Evolutionary conservation across 2,329 filamentous ascomycete genomes (phyloP), one percentile per base, ranked within the genome.

Genomic region (Colletotrichum sp.): DNA sequence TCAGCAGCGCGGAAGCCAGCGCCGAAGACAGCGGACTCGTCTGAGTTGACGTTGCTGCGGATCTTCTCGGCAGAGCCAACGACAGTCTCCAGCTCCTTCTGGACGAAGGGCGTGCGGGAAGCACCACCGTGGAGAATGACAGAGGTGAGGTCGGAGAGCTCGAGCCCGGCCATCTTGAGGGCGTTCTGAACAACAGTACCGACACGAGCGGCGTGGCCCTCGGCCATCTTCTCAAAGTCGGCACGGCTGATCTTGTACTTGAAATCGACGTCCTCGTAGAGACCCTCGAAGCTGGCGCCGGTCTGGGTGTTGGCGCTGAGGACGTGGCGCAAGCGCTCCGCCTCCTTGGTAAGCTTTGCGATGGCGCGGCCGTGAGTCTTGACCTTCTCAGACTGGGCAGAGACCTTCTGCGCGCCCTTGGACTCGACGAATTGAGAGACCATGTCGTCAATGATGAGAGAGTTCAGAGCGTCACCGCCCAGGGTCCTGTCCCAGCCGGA

Each of bases 11-110:
- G 95, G 90, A 99, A 99, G 32, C 94, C 96, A 71, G 97, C 96
- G 80, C 97, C 97, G 84, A 99, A 98, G 12, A 98, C 97, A 67
- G 97, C 97, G 28, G 97, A 94, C 86, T 99, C 97, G 81, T 99
- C 97, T 13, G 96, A 95, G 87, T 99, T 99, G 82, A 99, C 97
- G 81, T 98, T 99, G 82, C 93, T 94, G 78, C 96, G 94, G 76
- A 99, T 89, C 88, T 98, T 98, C 68, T 94, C 92, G 9, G 92
- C 86, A 21, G 90, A 91, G 49, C 95, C 94, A 67, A 93, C 91
- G 59, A 95, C 85, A 77, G 92, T 91, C 86, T 98, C 96, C 18
- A 99, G 92, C 80, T 94, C 91, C 85, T 93, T 96, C 84, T 99
- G 96, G 13, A 99, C 95, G 81, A 99, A 98, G 0, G 97, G 97